Evolutionary conservation across 176 grass and related monocot species (phyloP), one percentile per base, ranked within the genome.

Genomic region (Avena atlantica): DNA sequence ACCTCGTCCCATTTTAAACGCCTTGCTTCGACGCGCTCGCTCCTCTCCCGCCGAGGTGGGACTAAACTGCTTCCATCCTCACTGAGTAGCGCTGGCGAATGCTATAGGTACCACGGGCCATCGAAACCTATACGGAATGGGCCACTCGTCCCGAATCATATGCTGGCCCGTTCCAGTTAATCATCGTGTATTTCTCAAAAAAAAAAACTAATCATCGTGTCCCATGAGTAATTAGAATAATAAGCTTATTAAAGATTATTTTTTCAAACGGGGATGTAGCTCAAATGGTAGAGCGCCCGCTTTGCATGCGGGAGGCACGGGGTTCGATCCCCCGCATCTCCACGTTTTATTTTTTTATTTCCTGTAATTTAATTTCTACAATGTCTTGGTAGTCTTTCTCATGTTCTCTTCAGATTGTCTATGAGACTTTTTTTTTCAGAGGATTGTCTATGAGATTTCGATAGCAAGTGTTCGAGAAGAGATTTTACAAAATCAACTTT

Each of bases 221-320:
- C 21, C 9, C 21, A 63, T 9, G 9, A 5, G 15, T 55, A 55
- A 14, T 55, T 5, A 34, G 31, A 34, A 34, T 34, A 34, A 4
- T 34, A 34, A 34, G 4, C 0, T 3, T 34, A 34, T 34, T 34
- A 34, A 0, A 3, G 31, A 34, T 15, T 52, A 14, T 1, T 0
- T 5, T 55, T 4, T 1, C 14, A 1, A 7, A 42, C 20, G 91
- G 91, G 91, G 86, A 91, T 92, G 91, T 95, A 92, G 91, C 89
- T 98, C 89, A 98, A 98, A 93, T 88, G 93, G 91, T 95, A 95
- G 93, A 98, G 89, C 91, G 91, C 91, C 94, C 96, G 93, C 93
- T 95, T 95, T 98, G 93, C 96, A 95, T 98, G 93, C 87, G 88
- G 95, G 91, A 98, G 92, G 93, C 83, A 98, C 93, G 92, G 90